Conservation (phyloP, 208 protist genomes). For the Acanthamoeba healyi region DNA sequence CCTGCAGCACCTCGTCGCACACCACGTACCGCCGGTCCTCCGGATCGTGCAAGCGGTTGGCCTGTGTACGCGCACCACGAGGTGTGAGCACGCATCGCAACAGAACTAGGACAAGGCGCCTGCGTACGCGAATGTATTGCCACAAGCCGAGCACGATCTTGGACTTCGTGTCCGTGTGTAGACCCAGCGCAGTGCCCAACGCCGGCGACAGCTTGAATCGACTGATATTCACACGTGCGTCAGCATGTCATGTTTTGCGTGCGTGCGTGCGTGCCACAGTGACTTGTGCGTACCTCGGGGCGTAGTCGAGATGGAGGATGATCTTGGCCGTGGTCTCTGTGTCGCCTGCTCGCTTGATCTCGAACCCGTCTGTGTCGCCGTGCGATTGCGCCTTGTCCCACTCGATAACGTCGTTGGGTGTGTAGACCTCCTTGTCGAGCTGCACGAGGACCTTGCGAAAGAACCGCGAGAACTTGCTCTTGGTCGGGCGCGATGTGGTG, state of each 20-base stretch:
- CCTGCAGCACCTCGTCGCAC: conserved; percentile 29
- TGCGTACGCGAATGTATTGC: conserved; percentile 58
- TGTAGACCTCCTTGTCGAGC: conserved; percentile 33
- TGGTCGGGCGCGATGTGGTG: conserved; percentile 20
- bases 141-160: conserved; percentile 51
- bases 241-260: neutral
- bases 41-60: conserved; percentile 45
- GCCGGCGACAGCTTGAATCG: conserved; percentile 56
- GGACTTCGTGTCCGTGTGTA: conserved; percentile 65
- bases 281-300: neutral
- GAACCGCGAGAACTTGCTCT: conserved; percentile 59
- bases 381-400: conserved; percentile 44
- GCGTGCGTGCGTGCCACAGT: neutral
- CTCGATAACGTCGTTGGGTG: conserved; percentile 12
- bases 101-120: neutral
- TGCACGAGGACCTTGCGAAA: conserved; percentile 63
- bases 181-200: neutral
- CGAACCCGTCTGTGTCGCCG: conserved; percentile 66
- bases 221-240: neutral
- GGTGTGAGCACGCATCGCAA: neutral
- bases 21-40: conserved; percentile 60
- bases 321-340: conserved; percentile 23
- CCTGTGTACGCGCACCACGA: neutral
- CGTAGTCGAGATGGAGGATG: conserved; percentile 66
- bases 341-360: conserved; percentile 59